Base-by-base conservation (phyloP, 2,329 filamentous ascomycete species). In the Lachnellula willkommii region DNA sequence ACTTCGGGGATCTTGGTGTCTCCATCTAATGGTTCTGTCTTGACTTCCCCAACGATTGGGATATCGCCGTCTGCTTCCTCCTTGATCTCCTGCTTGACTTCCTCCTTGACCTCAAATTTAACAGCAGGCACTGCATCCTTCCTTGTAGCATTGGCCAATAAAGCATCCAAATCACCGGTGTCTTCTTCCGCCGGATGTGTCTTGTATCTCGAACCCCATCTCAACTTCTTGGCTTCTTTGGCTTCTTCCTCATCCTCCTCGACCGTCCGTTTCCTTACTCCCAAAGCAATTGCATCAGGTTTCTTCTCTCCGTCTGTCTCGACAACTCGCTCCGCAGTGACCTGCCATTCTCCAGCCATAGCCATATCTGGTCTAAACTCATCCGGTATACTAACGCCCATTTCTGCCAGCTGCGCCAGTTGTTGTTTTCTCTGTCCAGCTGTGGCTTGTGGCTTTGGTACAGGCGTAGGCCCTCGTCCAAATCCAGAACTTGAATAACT, bases 291-390 rank as follows among this genome's bases (percentile, higher is more conserved):
- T 8, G 66, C 62, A 32, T 71, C 67, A 55, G 63, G 69, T 46
- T 76, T 74, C 6, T 74, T 74, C 53, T 79, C 76, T 7, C 76
- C 71, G 28, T 68, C 69, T 6, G 74, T 72, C 32, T 73, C 69
- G n/a, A 70, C 61, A 35, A 69, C 46, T 9, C 63, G 57, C 54
- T 69, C 61, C 9, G 63, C 59, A 56, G 82, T 85, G 11, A 86
- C 81, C 0, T 90, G 84, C 93, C 93, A 99, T 52, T 95, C 89
- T 35, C 94, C 90, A 4, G 87, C 85, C 76, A 96, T 84, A 5
- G 92, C 91, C 82, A 96, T 84, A 57, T 94, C 89, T 2, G 81
- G 78, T 57, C 90, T 79, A 55, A 90, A 84, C 62, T 88, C 85
- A 46, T 89, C 85, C 0, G 94, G 94, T 53, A 97, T 82, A 47